These are phyloP conservation scores for Ophiocordyceps robertsii DNA, from an alignment of 2,329 filamentous ascomycete genomes.

Conservation along the genomic window DNA sequence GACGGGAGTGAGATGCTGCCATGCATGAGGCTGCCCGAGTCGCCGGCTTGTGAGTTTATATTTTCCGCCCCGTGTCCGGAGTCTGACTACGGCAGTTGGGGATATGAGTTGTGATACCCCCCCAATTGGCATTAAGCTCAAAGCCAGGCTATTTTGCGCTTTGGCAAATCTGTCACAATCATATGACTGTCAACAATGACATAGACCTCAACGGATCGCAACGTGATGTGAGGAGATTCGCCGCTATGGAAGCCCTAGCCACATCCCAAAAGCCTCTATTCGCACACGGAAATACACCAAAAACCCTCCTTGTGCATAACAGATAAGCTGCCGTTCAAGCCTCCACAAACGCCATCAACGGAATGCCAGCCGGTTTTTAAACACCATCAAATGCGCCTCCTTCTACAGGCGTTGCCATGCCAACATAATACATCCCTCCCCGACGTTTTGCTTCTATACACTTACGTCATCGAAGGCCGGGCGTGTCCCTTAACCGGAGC, in stretches of 20 bases:
- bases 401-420: conserved; percentile 4
- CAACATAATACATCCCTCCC: neutral
- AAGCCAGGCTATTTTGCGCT: neutral
- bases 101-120: conserved; percentile 1
- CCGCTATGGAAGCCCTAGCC: neutral
- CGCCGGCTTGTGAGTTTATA: conserved; percentile 17
- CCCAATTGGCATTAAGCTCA: neutral
- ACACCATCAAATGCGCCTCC: conserved; percentile 23
- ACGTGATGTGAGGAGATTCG: neutral
- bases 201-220: neutral
- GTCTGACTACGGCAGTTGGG: conserved; percentile 14
- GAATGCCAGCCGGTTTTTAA: conserved; percentile 18
- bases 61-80: conserved; percentile 13
- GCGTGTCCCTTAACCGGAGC: conserved; percentile 7
- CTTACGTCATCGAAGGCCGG: neutral
- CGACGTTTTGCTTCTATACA: neutral
- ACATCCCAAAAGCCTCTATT: neutral
- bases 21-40: neutral
- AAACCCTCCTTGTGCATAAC: neutral
- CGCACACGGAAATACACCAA: neutral
- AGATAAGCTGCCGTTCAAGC: neutral
- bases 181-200: neutral
- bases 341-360: conserved; percentile 15
- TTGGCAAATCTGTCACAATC: neutral
- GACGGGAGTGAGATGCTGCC: neutral